Evolutionary conservation across 2,329 filamentous ascomycete genomes (phyloP).

Genomic region (Trichoderma afroharzianum): DNA sequence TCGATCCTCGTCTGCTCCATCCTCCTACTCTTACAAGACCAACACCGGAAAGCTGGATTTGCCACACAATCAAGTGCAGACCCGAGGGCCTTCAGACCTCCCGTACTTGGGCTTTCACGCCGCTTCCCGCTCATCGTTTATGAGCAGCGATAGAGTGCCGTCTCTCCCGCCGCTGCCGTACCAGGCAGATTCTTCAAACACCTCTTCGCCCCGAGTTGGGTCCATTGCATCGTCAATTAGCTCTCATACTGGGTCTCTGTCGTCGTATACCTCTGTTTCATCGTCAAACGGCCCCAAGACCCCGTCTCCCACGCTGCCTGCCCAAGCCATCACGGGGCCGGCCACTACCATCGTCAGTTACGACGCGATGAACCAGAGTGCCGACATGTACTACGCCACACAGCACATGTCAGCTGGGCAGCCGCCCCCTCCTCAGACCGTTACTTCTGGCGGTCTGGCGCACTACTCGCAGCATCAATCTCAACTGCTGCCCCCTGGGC

Average conservation of each 20-base stretch:
- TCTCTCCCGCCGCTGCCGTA: constrained; percentile 67
- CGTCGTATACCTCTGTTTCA: constrained; percentile 52
- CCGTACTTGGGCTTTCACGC: constrained; percentile 64
- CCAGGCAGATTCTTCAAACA: constrained; percentile 67
- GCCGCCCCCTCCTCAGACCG: constrained; percentile 69
- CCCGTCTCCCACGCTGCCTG: constrained; percentile 65
- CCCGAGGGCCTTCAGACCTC: constrained; percentile 18
- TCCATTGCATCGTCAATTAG: constrained; percentile 62
- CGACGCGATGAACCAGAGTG: constrained; percentile 74
- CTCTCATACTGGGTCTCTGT: constrained; percentile 51
- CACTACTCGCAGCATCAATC: constrained; percentile 81
- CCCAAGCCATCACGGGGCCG: constrained; percentile 38
- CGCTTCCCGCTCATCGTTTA: constrained; percentile 59
- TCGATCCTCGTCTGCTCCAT: neutral
- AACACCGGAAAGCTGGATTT: constrained; percentile 92
- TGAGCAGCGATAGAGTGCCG: constrained; percentile 66
- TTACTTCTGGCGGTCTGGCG: constrained; percentile 67
- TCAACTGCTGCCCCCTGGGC: constrained; percentile 68
- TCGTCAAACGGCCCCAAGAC: constrained; percentile 68
- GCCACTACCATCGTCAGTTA: constrained; percentile 32
- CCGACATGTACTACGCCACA: constrained; percentile 78
- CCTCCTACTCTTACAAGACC: constrained; percentile 7
- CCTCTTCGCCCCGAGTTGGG: constrained; percentile 71
- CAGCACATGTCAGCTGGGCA: constrained; percentile 76
- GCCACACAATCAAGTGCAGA: constrained; percentile 52